These are phyloP conservation scores for Gossypium arboreum DNA, from an alignment of 345 rosid genomes.

Conservation along the genomic window DNA sequence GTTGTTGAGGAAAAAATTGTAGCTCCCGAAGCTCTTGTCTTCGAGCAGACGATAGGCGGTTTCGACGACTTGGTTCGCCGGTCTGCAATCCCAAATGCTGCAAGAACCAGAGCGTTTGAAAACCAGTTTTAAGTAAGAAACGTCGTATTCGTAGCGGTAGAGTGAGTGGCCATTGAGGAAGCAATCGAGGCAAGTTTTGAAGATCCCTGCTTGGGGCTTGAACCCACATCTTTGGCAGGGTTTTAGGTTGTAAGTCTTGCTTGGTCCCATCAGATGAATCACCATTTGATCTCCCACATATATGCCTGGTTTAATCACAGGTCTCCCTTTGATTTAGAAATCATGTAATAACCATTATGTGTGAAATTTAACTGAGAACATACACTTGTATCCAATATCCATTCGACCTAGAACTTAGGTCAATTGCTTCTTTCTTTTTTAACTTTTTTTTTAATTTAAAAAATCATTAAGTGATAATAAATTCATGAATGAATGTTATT, in stretches of 20 bases:
- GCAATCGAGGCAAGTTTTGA: slow-evolving; percentile 11
- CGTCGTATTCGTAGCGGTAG: background rate
- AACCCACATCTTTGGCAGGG: background rate
- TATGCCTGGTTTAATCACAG: background rate
- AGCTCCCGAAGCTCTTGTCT: background rate
- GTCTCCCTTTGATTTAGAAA: background rate
- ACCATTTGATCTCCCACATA: background rate
- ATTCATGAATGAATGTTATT: background rate
- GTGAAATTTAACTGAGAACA: too few species aligned
- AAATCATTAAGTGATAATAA: too few species aligned
- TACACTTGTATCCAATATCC: too few species aligned
- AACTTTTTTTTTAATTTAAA: too few species aligned
- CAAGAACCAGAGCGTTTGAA: slow-evolving; percentile 2
- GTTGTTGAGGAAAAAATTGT: background rate
- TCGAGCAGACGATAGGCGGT: background rate
- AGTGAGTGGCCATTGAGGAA: background rate
- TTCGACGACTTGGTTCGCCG: background rate
- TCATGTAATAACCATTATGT: too few species aligned
- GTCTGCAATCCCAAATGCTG: background rate
- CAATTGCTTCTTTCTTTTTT: too few species aligned
- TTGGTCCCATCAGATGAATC: background rate
- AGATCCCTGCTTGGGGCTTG: background rate
- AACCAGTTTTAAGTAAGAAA: background rate
- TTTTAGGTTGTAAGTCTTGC: background rate
- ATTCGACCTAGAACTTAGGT: too few species aligned